A percentile compares a stretch with the other conserved stretches of the same genome.
phyloP scores from a whole-genome alignment of 2,329 filamentous ascomycete genomes.

The Calcarisporium arbuscula region DNA sequence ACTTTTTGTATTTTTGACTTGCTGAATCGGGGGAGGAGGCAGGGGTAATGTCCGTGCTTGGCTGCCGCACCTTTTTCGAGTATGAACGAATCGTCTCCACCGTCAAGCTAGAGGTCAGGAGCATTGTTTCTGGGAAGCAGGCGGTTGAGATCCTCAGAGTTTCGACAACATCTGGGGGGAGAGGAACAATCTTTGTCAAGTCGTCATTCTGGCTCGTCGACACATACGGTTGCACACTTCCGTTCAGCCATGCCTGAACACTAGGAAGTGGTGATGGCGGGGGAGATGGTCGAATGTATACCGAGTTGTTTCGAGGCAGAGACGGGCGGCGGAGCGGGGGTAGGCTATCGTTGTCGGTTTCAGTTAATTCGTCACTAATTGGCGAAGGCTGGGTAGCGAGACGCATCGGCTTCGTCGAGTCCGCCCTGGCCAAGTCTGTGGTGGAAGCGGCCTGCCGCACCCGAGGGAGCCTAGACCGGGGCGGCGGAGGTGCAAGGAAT shows the following conservation, averaged over 20 bases:
- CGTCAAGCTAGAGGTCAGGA: slow-evolving; percentile 47
- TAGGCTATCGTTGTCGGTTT: slow-evolving; percentile 9
- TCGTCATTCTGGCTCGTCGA: slow-evolving; percentile 26
- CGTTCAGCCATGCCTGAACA: slow-evolving; percentile 30
- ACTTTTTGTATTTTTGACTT: slow-evolving; percentile 16
- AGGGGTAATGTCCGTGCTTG: slow-evolving; percentile 17
- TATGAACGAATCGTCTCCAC: slow-evolving; percentile 53
- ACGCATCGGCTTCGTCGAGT: too few relatives aligned
- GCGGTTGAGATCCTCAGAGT: slow-evolving; percentile 46
- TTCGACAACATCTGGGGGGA: slow-evolving; percentile 48
- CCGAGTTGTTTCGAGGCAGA: slow-evolving; percentile 12
- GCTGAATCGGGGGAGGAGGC: slow-evolving; percentile 13
- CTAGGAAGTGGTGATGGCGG: slow-evolving; percentile 27
- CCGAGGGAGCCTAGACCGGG: too few relatives aligned
- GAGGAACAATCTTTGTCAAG: slow-evolving; percentile 34
- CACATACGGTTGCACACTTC: slow-evolving; percentile 22
- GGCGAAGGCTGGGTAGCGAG: slow-evolving; percentile 5
- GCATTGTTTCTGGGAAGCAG: slow-evolving; percentile 55
- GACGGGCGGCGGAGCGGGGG: slow-evolving; percentile 1
- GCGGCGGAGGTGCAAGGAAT: too few relatives aligned
- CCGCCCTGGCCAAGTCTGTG: too few relatives aligned
- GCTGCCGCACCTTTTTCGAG: slow-evolving; percentile 46
- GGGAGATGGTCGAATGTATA: slow-evolving; percentile 25
- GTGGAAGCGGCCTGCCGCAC: too few relatives aligned
- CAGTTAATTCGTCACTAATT: slow-evolving; percentile 5